Conservation (phyloP, 73 alveolate species). For the Paramecium caudatum region DNA sequence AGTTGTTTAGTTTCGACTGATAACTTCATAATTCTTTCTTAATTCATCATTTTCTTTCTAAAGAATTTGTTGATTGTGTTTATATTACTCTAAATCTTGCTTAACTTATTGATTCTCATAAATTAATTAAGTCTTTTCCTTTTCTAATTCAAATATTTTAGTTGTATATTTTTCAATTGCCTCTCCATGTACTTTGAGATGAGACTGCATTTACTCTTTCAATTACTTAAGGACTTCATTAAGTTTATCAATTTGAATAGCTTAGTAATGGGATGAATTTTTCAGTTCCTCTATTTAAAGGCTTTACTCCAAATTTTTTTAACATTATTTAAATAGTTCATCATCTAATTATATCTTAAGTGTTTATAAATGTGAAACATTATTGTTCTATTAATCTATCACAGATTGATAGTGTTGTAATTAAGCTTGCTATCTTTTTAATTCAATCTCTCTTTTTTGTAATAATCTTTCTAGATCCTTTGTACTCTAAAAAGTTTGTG, state of each 20-base stretch:
- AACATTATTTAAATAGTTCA: background rate
- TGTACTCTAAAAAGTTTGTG: too few relatives aligned
- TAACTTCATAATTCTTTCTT: too few relatives aligned
- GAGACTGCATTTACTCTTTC: background rate
- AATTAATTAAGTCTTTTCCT: too few relatives aligned
- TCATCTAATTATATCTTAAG: background rate
- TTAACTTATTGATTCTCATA: too few relatives aligned
- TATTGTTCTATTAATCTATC: background rate
- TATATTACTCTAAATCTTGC: too few relatives aligned
- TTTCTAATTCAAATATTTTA: too few relatives aligned
- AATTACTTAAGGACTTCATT: background rate
- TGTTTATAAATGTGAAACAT: background rate
- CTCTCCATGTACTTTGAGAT: too few relatives aligned
- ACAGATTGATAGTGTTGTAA: background rate
- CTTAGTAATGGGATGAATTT: too few relatives aligned
- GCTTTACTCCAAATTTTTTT: background rate
- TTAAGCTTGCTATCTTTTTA: background rate
- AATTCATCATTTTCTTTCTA: too few relatives aligned
- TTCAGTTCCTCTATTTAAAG: background rate
- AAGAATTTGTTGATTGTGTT: too few relatives aligned
- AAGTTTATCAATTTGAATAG: background rate
- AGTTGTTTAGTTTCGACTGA: too few relatives aligned
- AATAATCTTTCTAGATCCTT: background rate
- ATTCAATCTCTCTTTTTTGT: background rate
- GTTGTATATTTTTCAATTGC: too few relatives aligned